Evolutionary conservation across 495 filamentous ascomycete genomes (phyloP).

Genomic region (Penicillium cataractarum): DNA sequence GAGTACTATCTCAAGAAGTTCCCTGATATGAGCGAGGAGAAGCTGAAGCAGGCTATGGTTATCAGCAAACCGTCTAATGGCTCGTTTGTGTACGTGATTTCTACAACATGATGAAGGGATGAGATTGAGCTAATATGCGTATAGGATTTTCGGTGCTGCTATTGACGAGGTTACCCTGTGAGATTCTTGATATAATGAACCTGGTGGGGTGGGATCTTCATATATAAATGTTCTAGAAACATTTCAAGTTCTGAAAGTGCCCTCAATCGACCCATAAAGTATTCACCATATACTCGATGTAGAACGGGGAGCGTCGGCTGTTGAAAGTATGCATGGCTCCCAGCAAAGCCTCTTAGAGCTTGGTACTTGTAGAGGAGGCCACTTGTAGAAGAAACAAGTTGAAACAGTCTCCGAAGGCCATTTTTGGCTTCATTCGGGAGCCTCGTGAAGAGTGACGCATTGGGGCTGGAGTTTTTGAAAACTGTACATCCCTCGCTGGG

Average conservation of each 20-base stretch:
- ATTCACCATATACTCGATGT: not conserved
- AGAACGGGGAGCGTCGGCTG: not conserved
- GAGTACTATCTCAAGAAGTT: slow-evolving; percentile 81
- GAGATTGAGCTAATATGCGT: slow-evolving; percentile 3
- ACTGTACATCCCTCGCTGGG: not conserved
- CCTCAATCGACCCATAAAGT: not conserved
- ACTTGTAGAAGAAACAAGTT: not conserved
- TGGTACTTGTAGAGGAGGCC: not conserved
- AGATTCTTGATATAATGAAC: slow-evolving; percentile 13
- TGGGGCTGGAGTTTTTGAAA: not conserved
- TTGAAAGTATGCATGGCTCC: not conserved
- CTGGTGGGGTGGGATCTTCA: not conserved
- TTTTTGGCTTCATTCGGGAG: not conserved
- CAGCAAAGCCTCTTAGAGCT: not conserved
- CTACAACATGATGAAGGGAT: not conserved
- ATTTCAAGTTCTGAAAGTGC: not conserved
- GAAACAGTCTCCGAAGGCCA: not conserved
- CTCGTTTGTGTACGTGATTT: slow-evolving; percentile 47
- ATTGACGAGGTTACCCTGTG: slow-evolving; percentile 43
- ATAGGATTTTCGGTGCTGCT: slow-evolving; percentile 47
- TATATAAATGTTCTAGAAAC: slow-evolving; percentile 4
- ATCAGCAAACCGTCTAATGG: slow-evolving; percentile 76
- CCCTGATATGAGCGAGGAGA: slow-evolving; percentile 70
- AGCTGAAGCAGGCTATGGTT: slow-evolving; percentile 78
- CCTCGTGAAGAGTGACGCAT: not conserved